These are phyloP conservation scores for Backusella sp. DNA, from an alignment of 192 early-diverging fungal genomes.

Conservation along the genomic window DNA sequence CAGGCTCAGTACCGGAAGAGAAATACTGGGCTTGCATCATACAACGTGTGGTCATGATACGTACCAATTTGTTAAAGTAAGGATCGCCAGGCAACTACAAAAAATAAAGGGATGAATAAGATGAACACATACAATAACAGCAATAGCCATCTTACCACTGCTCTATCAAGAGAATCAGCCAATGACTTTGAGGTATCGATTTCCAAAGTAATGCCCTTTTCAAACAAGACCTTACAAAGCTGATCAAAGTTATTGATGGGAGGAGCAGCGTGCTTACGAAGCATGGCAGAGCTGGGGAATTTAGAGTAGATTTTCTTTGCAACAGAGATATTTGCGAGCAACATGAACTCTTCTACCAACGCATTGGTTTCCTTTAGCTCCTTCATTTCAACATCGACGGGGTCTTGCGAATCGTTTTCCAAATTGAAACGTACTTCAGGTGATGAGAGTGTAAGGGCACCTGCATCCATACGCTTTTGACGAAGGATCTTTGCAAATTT, in stretches of 20 bases:
- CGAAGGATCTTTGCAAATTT: constrained; percentile 82
- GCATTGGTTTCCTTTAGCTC: constrained; percentile 86
- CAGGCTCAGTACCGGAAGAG: constrained; percentile 76
- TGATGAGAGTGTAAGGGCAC: constrained; percentile 88
- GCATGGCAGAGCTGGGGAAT: constrained; percentile 76
- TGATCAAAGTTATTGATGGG: constrained; percentile 48
- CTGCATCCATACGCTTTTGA: constrained; percentile 73
- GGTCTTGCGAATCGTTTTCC: constrained; percentile 86
- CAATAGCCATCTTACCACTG: constrained; percentile 43
- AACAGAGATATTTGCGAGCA: constrained; percentile 95
- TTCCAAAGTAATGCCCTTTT: constrained; percentile 63
- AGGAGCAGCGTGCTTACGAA: constrained; percentile 69
- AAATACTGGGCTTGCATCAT: constrained; percentile 99
- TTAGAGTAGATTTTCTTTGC: constrained; percentile 78
- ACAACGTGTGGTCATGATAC: constrained; percentile 88
- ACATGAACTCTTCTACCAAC: constrained; percentile 98
- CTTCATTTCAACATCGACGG: constrained; percentile 89
- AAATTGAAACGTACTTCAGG: constrained; percentile 93
- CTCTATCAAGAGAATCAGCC: constrained; percentile 86
- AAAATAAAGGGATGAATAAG: constrained; percentile 39
- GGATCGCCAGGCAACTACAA: constrained; percentile 72
- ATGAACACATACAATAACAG: neutral
- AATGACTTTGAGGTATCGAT: constrained; percentile 73
- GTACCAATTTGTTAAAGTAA: constrained; percentile 95
- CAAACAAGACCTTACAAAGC: constrained; percentile 58